Conservation (phyloP, 2,329 filamentous ascomycete genomes). For the Aschersonia sp. region DNA sequence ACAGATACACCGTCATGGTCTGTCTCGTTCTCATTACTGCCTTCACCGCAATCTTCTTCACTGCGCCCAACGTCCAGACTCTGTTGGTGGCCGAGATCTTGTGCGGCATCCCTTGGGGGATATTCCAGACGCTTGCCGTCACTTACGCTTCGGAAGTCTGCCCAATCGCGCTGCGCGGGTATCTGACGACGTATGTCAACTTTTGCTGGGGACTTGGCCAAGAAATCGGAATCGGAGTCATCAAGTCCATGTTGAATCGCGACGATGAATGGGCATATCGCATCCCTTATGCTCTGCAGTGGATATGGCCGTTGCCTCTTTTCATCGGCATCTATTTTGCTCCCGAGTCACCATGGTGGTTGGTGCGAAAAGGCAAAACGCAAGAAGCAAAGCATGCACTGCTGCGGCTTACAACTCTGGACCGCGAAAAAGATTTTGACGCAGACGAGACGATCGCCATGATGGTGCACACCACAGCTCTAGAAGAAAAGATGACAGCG, state of each 20-base stretch:
- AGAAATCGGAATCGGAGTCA: constrained; percentile 58
- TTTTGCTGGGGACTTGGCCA: constrained; percentile 69
- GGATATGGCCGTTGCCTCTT: constrained; percentile 62
- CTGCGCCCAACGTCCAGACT: constrained; percentile 41
- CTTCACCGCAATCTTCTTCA: constrained; percentile 52
- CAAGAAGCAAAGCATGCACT: constrained; percentile 53
- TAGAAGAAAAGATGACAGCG: constrained; percentile 61
- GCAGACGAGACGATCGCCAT: constrained; percentile 76
- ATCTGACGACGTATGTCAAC: constrained; percentile 61
- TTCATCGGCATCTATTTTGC: constrained; percentile 52
- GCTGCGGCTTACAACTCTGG: constrained; percentile 46
- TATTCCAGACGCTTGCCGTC: constrained; percentile 42
- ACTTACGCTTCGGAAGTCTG: constrained; percentile 61
- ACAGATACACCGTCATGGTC: constrained; percentile 47
- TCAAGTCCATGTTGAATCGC: constrained; percentile 50
- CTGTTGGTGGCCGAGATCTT: constrained; percentile 48
- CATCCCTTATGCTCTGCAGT: constrained; percentile 59
- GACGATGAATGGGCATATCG: constrained; percentile 55
- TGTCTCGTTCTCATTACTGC: constrained; percentile 37
- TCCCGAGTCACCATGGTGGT: constrained; percentile 61
- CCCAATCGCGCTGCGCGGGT: constrained; percentile 55
- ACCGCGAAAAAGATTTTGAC: constrained; percentile 57
- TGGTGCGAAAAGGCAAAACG: constrained; percentile 50
- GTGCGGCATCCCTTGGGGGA: constrained; percentile 48
- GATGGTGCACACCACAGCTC: constrained; percentile 79